phyloP scores from a whole-genome alignment of 148 eudicot species.

The Silene conica region DNA sequence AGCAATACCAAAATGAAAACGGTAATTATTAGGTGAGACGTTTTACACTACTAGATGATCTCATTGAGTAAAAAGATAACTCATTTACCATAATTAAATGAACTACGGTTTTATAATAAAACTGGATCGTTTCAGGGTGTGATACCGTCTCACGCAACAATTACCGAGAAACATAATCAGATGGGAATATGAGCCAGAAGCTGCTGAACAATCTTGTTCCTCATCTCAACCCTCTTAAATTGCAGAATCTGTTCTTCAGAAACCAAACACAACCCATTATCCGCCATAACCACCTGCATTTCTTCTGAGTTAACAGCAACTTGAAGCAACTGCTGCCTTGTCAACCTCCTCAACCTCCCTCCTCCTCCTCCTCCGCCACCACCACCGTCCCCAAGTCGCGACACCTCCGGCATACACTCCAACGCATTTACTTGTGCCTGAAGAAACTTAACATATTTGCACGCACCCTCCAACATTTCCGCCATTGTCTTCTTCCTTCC shows the following conservation, averaged over 20 bases:
- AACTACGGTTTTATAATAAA: no score
- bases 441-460: not conserved
- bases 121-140: no score
- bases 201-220: conserved; percentile 6
- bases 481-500: not conserved
- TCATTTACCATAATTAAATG: no score
- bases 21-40: no score
- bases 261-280: conserved; percentile 4
- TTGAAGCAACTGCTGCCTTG: conserved; percentile 4
- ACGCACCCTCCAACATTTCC: not conserved
- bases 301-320: conserved; percentile 1
- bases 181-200: not conserved
- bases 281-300: conserved; percentile 14
- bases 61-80: no score
- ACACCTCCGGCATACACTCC: not conserved
- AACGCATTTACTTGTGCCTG: not conserved
- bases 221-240: conserved; percentile 4
- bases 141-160: no score
- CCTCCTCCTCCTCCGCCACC: not conserved
- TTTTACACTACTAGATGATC: no score
- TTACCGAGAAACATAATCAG: not conserved
- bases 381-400: not conserved
- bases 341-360: not conserved
- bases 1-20: no score
- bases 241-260: conserved; percentile 5